phyloP scores from a whole-genome alignment of 2,329 filamentous ascomycete species.

The Tolypocladium pustulatum region DNA sequence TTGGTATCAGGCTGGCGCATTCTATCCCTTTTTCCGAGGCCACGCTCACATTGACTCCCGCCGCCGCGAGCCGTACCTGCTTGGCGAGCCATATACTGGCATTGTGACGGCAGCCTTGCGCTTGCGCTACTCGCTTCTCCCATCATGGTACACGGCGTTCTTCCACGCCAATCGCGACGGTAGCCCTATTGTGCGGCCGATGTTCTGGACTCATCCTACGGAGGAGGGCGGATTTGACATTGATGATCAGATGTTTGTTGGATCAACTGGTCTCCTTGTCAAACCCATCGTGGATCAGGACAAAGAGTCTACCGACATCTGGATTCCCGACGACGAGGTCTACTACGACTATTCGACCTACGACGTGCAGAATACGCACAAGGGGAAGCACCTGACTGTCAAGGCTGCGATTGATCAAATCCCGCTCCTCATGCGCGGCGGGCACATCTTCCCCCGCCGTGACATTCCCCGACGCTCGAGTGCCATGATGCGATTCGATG shows the following conservation, averaged over 20 bases:
- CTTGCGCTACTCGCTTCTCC: slow-evolving; percentile 79
- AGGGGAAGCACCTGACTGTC: slow-evolving; percentile 60
- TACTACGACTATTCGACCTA: slow-evolving; percentile 97
- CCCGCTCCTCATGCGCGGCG: slow-evolving; percentile 84
- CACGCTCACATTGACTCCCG: slow-evolving; percentile 96
- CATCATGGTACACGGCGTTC: slow-evolving; percentile 96
- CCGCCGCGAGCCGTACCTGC: slow-evolving; percentile 84
- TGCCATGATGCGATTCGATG: slow-evolving; percentile 85
- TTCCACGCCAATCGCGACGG: slow-evolving; percentile 76
- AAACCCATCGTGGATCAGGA: slow-evolving; percentile 82
- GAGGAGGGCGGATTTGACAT: slow-evolving; percentile 81
- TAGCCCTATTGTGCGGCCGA: slow-evolving; percentile 78
- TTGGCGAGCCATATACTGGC: slow-evolving; percentile 70
- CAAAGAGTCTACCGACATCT: slow-evolving; percentile 63
- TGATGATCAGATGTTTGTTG: slow-evolving; percentile 90
- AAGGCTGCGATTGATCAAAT: slow-evolving; percentile 75
- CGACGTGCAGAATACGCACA: slow-evolving; percentile 56
- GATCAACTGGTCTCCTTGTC: slow-evolving; percentile 76
- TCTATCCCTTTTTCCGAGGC: slow-evolving; percentile 96
- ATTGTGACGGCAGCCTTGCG: slow-evolving; percentile 84
- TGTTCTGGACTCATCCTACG: slow-evolving; percentile 83
- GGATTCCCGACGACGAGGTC: slow-evolving; percentile 76
- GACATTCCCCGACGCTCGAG: slow-evolving; percentile 79
- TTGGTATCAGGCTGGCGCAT: slow-evolving; percentile 95
- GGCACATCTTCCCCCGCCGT: slow-evolving; percentile 82